A percentile compares a stretch with the other conserved stretches of the same genome.
These are phyloP conservation scores for Aspergillus baeticus DNA, from an alignment of 495 filamentous ascomycete species.

Conservation along the genomic window DNA sequence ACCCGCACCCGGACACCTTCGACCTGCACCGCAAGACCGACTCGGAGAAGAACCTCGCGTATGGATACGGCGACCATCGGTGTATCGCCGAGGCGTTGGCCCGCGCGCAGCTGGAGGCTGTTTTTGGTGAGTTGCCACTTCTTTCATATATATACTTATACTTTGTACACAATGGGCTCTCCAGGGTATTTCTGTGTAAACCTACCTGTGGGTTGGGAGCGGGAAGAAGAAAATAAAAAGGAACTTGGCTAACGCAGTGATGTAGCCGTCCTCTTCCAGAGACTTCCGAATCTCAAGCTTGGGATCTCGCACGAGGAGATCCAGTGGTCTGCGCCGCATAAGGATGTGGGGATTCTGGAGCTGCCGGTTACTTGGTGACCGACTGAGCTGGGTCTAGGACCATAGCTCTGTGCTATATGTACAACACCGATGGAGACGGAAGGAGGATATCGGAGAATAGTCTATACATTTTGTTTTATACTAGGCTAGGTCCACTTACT, in stretches of 20 bases:
- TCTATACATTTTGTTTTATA: too few species aligned
- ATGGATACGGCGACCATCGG: not conserved
- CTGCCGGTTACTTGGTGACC: not conserved
- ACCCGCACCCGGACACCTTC: conserved; percentile 3
- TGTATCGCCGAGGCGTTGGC: conserved; percentile 1
- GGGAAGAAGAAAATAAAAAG: too few species aligned
- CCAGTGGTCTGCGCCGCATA: not conserved
- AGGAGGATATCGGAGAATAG: too few species aligned
- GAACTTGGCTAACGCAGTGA: not conserved
- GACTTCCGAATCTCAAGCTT: conserved; percentile 3
- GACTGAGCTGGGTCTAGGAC: too few species aligned
- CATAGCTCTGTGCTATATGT: too few species aligned
- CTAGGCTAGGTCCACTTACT: too few species aligned
- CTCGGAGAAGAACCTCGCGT: not conserved
- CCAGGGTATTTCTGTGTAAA: too few species aligned
- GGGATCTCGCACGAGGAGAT: not conserved
- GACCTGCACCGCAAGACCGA: not conserved
- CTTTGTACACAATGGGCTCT: not conserved
- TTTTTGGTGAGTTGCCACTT: conserved; percentile 1
- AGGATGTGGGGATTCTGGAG: not conserved
- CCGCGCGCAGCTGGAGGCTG: not conserved
- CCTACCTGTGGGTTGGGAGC: too few species aligned
- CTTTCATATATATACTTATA: too few species aligned
- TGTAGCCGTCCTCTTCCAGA: not conserved
- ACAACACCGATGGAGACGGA: too few species aligned